A percentile compares a stretch with the other conserved stretches of the same genome.
phyloP scores from a whole-genome alignment of 2,329 filamentous ascomycete species.

The Polytolypa hystricis region DNA sequence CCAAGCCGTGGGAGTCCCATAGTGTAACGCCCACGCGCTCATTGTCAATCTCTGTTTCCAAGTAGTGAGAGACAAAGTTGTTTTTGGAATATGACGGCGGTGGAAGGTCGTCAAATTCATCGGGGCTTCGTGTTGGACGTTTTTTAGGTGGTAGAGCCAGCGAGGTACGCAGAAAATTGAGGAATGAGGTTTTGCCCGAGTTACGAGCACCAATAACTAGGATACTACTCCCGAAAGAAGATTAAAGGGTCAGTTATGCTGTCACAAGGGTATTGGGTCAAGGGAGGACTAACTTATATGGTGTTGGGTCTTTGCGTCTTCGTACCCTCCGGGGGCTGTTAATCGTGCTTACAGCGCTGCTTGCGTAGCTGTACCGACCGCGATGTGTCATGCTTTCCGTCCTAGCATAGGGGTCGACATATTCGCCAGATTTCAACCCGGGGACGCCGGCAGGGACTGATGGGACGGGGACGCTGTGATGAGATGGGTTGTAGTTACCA shows the following conservation, averaged over 20 bases:
- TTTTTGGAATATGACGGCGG: slow-evolving; percentile 44
- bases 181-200: slow-evolving; percentile 90
- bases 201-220: slow-evolving; percentile 79
- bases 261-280: not conserved
- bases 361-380: slow-evolving; percentile 91
- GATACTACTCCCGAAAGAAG: slow-evolving; percentile 46
- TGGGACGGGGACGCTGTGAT: slow-evolving; percentile 8
- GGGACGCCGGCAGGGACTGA: slow-evolving; percentile 17
- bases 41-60: slow-evolving; percentile 88
- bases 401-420: slow-evolving; percentile 65
- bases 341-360: slow-evolving; percentile 78
- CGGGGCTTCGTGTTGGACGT: slow-evolving; percentile 45
- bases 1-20: slow-evolving; percentile 92
- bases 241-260: not conserved
- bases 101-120: slow-evolving; percentile 44
- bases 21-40: slow-evolving; percentile 86
- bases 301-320: slow-evolving; percentile 91
- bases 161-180: slow-evolving; percentile 85
- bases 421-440: slow-evolving; percentile 38
- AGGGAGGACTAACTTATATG: slow-evolving; percentile 73
- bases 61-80: slow-evolving; percentile 76
- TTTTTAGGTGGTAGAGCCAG: slow-evolving; percentile 75
- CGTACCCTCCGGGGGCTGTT: slow-evolving; percentile 87
- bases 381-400: slow-evolving; percentile 95
- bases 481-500: slow-evolving; percentile 21